These are phyloP conservation scores for Kockovaella imperatae DNA, from an alignment of 768 basidiomycete genomes.

Conservation along the genomic window DNA sequence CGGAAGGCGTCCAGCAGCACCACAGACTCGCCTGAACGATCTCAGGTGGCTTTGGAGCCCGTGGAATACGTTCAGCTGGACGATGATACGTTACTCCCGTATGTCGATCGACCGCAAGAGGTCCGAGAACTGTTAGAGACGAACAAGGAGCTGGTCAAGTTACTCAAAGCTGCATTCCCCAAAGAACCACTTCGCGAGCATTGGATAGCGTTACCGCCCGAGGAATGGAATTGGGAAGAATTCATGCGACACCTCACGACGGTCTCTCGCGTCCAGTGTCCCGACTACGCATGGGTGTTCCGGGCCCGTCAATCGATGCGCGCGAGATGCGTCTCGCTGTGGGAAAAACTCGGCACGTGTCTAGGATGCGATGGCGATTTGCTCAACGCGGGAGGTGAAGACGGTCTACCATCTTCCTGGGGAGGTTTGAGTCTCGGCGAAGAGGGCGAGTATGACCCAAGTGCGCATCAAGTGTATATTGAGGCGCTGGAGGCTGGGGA, in stretches of 20 bases:
- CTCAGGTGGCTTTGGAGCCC: constrained; percentile 37
- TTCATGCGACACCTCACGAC: constrained; percentile 62
- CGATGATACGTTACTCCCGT: constrained; percentile 72
- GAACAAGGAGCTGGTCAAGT: constrained; percentile 49
- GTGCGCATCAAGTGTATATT: constrained; percentile 36
- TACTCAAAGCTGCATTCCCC: constrained; percentile 40
- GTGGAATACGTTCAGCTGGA: constrained; percentile 44
- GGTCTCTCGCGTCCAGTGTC: constrained; percentile 45
- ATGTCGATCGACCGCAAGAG: constrained; percentile 72
- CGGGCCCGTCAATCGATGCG: constrained; percentile 68
- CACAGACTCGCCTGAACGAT: constrained; percentile 5
- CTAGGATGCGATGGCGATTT: constrained; percentile 75
- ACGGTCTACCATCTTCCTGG: constrained; percentile 39
- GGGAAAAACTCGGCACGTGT: constrained; percentile 83
- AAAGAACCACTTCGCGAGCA: constrained; percentile 36
- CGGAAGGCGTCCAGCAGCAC: neutral
- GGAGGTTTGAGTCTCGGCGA: constrained; percentile 31
- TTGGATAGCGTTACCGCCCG: constrained; percentile 53
- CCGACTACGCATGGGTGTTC: constrained; percentile 67
- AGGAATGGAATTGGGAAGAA: constrained; percentile 64
- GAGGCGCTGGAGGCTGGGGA: constrained; percentile 34
- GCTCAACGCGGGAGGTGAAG: constrained; percentile 48
- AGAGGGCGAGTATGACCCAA: constrained; percentile 28
- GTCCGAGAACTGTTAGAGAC: constrained; percentile 62
- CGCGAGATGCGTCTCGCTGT: constrained; percentile 71